A percentile compares a stretch with the other conserved stretches of the same genome.
Evolutionary conservation across 169 alveolate genomes (phyloP).

Genomic region (Plasmodium malariae): DNA sequence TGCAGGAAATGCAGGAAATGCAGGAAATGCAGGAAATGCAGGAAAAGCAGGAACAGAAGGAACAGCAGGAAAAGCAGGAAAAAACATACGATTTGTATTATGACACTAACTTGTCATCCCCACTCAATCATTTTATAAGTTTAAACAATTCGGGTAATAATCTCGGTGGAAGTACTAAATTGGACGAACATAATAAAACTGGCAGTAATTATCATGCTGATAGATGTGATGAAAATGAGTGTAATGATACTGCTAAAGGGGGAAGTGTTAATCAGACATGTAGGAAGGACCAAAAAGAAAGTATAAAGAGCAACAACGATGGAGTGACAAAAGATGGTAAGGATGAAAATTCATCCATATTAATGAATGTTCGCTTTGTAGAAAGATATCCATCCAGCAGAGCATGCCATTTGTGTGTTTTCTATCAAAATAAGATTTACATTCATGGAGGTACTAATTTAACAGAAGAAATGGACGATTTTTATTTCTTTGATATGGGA

Average conservation of each 20-base stretch:
- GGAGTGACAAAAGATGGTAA: neutral
- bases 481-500: conserved; percentile 22
- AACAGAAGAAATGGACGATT: conserved; percentile 35
- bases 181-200: neutral
- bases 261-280: neutral
- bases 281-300: neutral
- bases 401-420: conserved; percentile 44
- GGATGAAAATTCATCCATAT: neutral
- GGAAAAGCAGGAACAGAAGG: too few species aligned
- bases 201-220: neutral
- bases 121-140: neutral
- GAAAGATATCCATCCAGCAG: conserved; percentile 33
- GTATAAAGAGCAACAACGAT: neutral
- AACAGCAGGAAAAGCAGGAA: too few species aligned
- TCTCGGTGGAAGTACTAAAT: too few species aligned
- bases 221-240: neutral
- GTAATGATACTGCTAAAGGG: neutral
- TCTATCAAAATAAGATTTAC: conserved; percentile 11
- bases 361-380: neutral
- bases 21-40: too few species aligned
- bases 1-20: too few species aligned
- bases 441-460: conserved; percentile 58
- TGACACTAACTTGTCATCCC: neutral
- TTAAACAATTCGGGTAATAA: neutral
- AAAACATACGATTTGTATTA: neutral